A percentile compares a stretch with the other conserved stretches of the same genome.
These are phyloP conservation scores for Geoglossum glabrum DNA, from an alignment of 495 filamentous ascomycete genomes.

Conservation along the genomic window DNA sequence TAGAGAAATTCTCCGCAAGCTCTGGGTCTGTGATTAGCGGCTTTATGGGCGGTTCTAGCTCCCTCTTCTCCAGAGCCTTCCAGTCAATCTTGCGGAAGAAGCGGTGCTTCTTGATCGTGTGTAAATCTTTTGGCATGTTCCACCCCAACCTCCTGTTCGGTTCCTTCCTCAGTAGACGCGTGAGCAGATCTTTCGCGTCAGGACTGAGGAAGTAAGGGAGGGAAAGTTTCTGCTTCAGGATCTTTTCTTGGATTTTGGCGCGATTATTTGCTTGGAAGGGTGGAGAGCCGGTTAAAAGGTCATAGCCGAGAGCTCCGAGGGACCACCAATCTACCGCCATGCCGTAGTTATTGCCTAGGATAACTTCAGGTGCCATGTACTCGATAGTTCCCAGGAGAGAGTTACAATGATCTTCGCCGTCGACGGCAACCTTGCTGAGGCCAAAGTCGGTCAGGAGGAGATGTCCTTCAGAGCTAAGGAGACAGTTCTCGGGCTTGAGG, in stretches of 20 bases:
- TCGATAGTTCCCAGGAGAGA: constrained; percentile 85
- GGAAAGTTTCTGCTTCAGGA: constrained; percentile 69
- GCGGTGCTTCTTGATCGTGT: constrained; percentile 73
- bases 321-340: constrained; percentile 98
- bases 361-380: constrained; percentile 96
- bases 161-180: constrained; percentile 73
- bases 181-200: constrained; percentile 86
- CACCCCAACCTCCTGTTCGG: constrained; percentile 70
- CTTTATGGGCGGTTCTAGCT: constrained; percentile 68
- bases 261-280: constrained; percentile 83
- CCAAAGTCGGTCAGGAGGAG: constrained; percentile 93
- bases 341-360: constrained; percentile 67
- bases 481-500: constrained; percentile 93
- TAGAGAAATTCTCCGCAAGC: constrained; percentile 82
- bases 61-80: constrained; percentile 55
- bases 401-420: constrained; percentile 57
- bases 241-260: constrained; percentile 81
- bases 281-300: constrained; percentile 74
- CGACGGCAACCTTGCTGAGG: constrained; percentile 81
- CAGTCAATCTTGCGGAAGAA: constrained; percentile 97
- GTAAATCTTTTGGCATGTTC: constrained; percentile 71
- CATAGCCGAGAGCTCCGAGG: constrained; percentile 74
- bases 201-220: constrained; percentile 73
- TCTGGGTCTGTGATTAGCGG: constrained; percentile 88
- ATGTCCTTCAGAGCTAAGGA: constrained; percentile 78